Conservation (phyloP, 1,139 yeast species). For the Sugiyamaella grinbergsii region DNA sequence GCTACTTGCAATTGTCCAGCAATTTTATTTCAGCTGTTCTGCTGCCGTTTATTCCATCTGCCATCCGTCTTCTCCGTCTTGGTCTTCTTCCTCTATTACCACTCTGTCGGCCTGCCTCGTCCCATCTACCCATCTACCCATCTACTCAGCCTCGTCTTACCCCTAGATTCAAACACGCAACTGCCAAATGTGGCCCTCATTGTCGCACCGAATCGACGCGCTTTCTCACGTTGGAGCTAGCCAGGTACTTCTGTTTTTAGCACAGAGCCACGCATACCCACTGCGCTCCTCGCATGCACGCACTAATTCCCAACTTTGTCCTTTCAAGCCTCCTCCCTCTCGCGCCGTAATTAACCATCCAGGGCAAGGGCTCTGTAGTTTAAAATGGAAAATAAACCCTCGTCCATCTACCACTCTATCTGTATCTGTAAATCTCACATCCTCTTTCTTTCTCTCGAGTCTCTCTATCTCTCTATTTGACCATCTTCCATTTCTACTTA, state of each 20-base stretch:
- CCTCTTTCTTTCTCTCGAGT: not conserved
- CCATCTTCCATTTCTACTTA: no score
- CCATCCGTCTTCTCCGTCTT: no score
- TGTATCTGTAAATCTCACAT: not conserved
- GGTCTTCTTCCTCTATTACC: no score
- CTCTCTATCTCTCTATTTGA: not conserved
- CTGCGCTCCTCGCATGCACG: not conserved
- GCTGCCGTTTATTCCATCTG: no score
- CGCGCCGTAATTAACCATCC: not conserved
- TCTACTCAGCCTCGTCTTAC: not conserved
- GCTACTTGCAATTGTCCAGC: no score
- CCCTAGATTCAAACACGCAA: slow-evolving; percentile 8
- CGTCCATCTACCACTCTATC: not conserved
- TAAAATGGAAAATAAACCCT: slow-evolving; percentile 6
- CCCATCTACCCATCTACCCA: no score
- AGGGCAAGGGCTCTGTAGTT: slow-evolving; percentile 8
- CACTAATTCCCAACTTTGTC: not conserved
- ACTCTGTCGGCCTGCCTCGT: not conserved
- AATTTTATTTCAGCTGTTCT: no score
- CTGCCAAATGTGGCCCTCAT: no score
- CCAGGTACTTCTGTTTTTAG: not conserved
- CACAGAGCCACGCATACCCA: no score
- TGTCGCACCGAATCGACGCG: no score
- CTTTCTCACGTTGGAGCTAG: slow-evolving; percentile 4
- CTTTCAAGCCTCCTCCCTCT: no score